Base-by-base conservation (phyloP, 169 alveolate species). In the Cryptosporidium bovis region DNA sequence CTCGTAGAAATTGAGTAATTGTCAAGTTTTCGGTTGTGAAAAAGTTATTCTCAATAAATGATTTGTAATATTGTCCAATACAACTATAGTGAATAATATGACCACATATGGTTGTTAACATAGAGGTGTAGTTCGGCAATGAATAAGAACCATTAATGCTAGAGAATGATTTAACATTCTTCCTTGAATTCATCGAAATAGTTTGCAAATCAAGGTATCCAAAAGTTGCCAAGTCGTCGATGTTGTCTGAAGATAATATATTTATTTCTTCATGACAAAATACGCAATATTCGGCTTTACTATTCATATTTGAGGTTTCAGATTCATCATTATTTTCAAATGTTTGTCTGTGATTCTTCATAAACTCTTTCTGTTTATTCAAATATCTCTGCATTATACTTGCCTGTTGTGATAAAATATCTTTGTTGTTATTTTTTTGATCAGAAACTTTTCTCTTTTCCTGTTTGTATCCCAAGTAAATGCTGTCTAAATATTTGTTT, bases 251-350 rank as follows among this genome's bases (percentile, higher is more conserved):
- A 8, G 48, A 40, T 40, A 8, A 40, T 7, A 16, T 7, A 2
- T 34, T 60, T 7, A 77, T 62, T 34, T 33, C 50, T 24, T 60
- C 87, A 24, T 77, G 87, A 33, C 87, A 77, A 77, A 77, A 77
- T 15, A 77, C 87, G 40, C 87, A 77, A 40, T 20, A 62, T 7
- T 56, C 77, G 48, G 48, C 48, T 8, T 40, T 40, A 3, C 13
- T 40, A 8, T 8, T 3, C 18, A 40, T 10, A 27, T 62, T n/a
- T 15, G 7, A 15, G 15, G n/a, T 48, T 16, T 16, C 51, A 16
- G 5, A 10, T 16, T 34, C 7, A 2, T 55, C 55, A 53, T n/a
- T 62, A 15, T 18, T 29, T 24, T 58, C 46, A 20, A 77, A 36
- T 13, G 71, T 2, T 16, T 56, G 8, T 12, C 15, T 34, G 46